Base-by-base conservation (phyloP, 2,329 filamentous ascomycete species). In the Coniochaeta prunicola region DNA sequence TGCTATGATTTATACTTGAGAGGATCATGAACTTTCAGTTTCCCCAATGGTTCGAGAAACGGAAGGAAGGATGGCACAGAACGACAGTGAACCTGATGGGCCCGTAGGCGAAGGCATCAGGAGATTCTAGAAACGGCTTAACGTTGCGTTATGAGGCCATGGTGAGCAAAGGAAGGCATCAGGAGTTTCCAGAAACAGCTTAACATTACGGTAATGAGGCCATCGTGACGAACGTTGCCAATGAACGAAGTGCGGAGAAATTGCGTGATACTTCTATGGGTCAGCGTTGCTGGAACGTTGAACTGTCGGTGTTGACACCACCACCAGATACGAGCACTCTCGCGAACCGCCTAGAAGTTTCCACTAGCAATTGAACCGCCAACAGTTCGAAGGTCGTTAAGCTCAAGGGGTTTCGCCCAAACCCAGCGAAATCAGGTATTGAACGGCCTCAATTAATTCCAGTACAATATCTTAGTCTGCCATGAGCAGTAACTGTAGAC, bases 121-220 rank as follows among this genome's bases (percentile, higher is more conserved):
- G 26, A 56, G 33, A 56, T 56, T 56, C 54, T 56, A 42, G 54
- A 56, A 56, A 55, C 21, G 45, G 45, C 45, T 30, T 13, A 50
- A 9, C 45, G 15, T 50, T 15, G 10, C 45, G 21, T 55, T 5
- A 2, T 34, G 45, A 28, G 10, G 24, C 42, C 42, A 55, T 33
- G 19, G 19, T 24, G 19, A 45, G 40, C 21, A 24, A n/a, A 45
- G 4, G 40, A 24, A 9, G 19, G 54, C 36, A 56, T 56, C 33
- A 56, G 54, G 26, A 56, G 33, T 42, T 56, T 56, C 54, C 42
- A 42, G 54, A 56, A 56, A 55, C 21, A 26, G 45, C 45, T 30
- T 13, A 50, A 9, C 45, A 10, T 50, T 15, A 10, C 45, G 21
- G 34, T 5, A 2, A 9, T 34, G 45, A 28, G 10, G 24, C 42